Conservation (phyloP, 1,284 basidiomycete species). For the Apiotrichum montevideense region DNA sequence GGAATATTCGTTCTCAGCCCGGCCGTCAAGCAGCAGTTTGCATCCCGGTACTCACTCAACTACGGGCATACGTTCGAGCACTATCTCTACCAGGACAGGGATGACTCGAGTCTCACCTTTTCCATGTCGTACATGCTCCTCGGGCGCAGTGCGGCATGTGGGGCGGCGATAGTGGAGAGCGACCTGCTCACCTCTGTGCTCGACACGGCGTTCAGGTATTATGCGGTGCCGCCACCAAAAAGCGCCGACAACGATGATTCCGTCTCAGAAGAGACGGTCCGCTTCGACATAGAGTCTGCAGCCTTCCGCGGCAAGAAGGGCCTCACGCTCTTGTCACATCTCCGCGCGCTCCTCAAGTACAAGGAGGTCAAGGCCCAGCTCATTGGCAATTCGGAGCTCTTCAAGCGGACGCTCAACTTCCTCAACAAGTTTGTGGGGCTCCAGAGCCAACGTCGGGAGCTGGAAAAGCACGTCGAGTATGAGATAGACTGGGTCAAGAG, state of each 20-base stretch:
- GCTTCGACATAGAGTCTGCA: conserved; percentile 69
- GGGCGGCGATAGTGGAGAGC: conserved; percentile 67
- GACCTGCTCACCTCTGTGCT: conserved; percentile 69
- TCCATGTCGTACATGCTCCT: conserved; percentile 86
- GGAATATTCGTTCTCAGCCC: conserved; percentile 24
- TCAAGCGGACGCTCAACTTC: conserved; percentile 57
- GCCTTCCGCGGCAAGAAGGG: conserved; percentile 91
- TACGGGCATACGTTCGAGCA: conserved; percentile 84
- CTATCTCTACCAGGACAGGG: conserved; percentile 83
- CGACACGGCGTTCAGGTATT: conserved; percentile 75
- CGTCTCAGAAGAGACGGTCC: not conserved
- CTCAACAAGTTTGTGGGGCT: conserved; percentile 85
- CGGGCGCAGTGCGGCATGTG: conserved; percentile 71
- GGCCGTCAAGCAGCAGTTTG: conserved; percentile 44
- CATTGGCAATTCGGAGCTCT: conserved; percentile 58
- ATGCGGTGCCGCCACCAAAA: conserved; percentile 37
- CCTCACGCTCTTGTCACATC: conserved; percentile 79
- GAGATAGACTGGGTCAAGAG: conserved; percentile 93
- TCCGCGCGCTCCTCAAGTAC: conserved; percentile 58
- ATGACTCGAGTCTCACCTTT: conserved; percentile 81
- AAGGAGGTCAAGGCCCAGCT: conserved; percentile 70
- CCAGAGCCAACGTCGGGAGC: conserved; percentile 80
- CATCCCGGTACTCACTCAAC: conserved; percentile 72
- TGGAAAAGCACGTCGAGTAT: conserved; percentile 78
- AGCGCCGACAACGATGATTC: conserved; percentile 2